These are phyloP conservation scores for Lophiostoma macrostomum DNA, from an alignment of 495 filamentous ascomycete genomes.

Conservation along the genomic window DNA sequence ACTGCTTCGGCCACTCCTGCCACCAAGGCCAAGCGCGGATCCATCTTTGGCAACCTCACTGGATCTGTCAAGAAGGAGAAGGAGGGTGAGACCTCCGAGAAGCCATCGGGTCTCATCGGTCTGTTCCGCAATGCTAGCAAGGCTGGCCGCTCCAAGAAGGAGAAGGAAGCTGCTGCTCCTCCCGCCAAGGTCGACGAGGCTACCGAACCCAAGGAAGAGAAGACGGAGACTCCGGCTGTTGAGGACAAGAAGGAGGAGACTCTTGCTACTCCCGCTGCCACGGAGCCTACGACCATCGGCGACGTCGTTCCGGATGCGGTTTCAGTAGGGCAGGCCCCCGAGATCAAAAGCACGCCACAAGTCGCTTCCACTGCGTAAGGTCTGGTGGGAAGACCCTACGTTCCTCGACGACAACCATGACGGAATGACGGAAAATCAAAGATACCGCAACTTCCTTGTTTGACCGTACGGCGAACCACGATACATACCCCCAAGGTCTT, in stretches of 20 bases:
- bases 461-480: slow-evolving; percentile 31
- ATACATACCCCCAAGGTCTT: slow-evolving; percentile 23
- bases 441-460: slow-evolving; percentile 33
- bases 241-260: slow-evolving; percentile 21
- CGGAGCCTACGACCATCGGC: slow-evolving; percentile 35
- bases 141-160: slow-evolving; percentile 35
- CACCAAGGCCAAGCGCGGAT: slow-evolving; percentile 42
- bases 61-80: slow-evolving; percentile 36
- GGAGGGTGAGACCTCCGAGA: slow-evolving; percentile 20
- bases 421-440: slow-evolving; percentile 36
- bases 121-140: slow-evolving; percentile 35
- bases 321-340: slow-evolving; percentile 37
- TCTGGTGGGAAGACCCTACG: slow-evolving; percentile 34
- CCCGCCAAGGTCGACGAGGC: slow-evolving; percentile 43
- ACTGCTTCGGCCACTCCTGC: slow-evolving; percentile 23
- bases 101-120: slow-evolving; percentile 24
- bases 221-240: slow-evolving; percentile 11
- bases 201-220: slow-evolving; percentile 32
- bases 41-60: slow-evolving; percentile 43
- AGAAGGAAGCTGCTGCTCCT: slow-evolving; percentile 40
- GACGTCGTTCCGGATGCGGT: slow-evolving; percentile 43
- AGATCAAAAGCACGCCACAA: slow-evolving; percentile 35
- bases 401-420: slow-evolving; percentile 34
- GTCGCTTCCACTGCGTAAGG: slow-evolving; percentile 48
- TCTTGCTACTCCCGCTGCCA: background rate